Evolutionary conservation across 768 basidiomycete species (phyloP).

Genomic region (Tricholoma terreum): DNA sequence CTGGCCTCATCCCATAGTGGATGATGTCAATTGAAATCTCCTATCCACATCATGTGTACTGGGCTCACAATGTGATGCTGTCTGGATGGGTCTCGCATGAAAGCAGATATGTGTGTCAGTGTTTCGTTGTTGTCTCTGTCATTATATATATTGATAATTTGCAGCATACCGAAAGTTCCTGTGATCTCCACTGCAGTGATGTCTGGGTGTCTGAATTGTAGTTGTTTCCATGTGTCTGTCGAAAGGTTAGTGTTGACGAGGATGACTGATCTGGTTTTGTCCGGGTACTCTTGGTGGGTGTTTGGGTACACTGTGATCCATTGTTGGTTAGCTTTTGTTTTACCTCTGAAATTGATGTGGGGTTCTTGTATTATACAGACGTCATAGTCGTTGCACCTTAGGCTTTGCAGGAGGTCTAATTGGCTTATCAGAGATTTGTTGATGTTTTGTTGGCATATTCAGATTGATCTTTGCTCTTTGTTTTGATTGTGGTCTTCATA

Average conservation of each 20-base stretch:
- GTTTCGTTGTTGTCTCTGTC: constrained; percentile 20
- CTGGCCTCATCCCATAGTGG: too few relatives aligned
- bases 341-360: background rate
- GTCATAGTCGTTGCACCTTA: background rate
- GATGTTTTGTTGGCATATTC: background rate
- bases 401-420: background rate
- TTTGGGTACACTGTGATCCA: too few relatives aligned
- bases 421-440: background rate
- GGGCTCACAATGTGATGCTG: constrained; percentile 2
- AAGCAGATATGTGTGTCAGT: constrained; percentile 13
- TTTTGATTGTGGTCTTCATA: background rate
- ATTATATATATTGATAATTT: constrained; percentile 39
- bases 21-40: too few relatives aligned
- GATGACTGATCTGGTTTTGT: too few relatives aligned
- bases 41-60: constrained; percentile 21
- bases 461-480: background rate
- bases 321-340: background rate
- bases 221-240: background rate
- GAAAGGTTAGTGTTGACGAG: too few relatives aligned
- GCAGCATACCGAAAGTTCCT: constrained; percentile 13
- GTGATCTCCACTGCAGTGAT: too few relatives aligned
- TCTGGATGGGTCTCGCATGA: constrained; percentile 7
- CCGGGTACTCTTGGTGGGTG: too few relatives aligned
- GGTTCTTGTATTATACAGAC: too few relatives aligned
- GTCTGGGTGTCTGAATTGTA: background rate